phyloP scores from a whole-genome alignment of 1,139 yeast species.

The Taphrina wiesneri region DNA sequence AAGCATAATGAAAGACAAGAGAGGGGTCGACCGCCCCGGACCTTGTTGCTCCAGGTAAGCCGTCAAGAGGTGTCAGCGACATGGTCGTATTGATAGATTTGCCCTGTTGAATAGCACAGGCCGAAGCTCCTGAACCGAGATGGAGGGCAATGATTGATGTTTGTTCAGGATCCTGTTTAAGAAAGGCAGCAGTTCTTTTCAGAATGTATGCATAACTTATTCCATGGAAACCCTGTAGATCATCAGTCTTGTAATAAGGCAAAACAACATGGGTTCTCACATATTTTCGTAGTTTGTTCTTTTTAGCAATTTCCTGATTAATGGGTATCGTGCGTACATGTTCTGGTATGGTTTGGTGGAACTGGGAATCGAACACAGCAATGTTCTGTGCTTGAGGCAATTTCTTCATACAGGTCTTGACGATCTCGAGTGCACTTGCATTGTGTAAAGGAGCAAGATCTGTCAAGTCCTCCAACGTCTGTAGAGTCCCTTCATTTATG shows the following conservation, averaged over 20 bases:
- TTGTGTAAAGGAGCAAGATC: constrained; percentile 41
- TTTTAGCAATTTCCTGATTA: constrained; percentile 37
- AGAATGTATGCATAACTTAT: constrained; percentile 39
- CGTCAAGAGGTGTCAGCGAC: constrained; percentile 41
- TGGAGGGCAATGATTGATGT: constrained; percentile 39
- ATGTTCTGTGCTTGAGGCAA: constrained; percentile 36
- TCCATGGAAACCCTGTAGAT: constrained; percentile 37
- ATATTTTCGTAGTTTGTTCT: constrained; percentile 38
- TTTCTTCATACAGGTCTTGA: constrained; percentile 37
- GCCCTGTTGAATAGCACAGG: constrained; percentile 38
- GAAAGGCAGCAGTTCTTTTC: constrained; percentile 26
- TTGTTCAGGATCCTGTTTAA: constrained; percentile 17
- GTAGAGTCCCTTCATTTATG: constrained; percentile 36
- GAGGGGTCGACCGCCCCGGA: constrained; percentile 40
- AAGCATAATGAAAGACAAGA: constrained; percentile 39
- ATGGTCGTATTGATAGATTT: constrained; percentile 39
- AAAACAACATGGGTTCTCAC: neutral
- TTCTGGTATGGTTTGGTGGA: constrained; percentile 38
- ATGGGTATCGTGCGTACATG: constrained; percentile 39
- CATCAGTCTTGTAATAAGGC: neutral
- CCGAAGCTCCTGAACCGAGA: constrained; percentile 41
- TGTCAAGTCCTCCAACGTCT: constrained; percentile 38
- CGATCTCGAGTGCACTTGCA: constrained; percentile 39
- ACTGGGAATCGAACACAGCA: constrained; percentile 40
- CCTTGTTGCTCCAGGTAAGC: constrained; percentile 40